phyloP scores from a whole-genome alignment of 306 rosid species.

The Castanea sativa region DNA sequence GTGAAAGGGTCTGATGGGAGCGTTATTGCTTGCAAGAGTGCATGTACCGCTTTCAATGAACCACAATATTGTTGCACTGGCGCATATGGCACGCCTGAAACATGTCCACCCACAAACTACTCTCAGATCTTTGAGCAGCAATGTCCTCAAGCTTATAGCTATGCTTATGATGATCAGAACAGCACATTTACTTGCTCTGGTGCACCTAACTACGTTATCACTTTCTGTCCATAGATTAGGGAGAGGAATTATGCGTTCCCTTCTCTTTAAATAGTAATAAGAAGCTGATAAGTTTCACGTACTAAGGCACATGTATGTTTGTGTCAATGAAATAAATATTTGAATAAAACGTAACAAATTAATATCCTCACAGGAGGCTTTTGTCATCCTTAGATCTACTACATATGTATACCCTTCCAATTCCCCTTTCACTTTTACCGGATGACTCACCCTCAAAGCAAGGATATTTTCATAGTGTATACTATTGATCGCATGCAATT shows the following conservation, averaged over 20 bases:
- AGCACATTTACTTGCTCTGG: slow-evolving; percentile 35
- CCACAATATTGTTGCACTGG: slow-evolving; percentile 44
- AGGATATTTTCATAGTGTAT: too few species aligned
- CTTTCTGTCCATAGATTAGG: slow-evolving; percentile 31
- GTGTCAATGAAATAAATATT: neutral
- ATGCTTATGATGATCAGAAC: slow-evolving; percentile 37
- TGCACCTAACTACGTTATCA: slow-evolving; percentile 32
- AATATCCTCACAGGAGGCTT: too few species aligned
- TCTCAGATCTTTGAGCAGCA: slow-evolving; percentile 33
- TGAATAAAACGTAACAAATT: too few species aligned
- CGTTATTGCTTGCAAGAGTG: slow-evolving; percentile 47
- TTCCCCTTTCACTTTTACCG: too few species aligned
- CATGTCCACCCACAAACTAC: slow-evolving; percentile 35
- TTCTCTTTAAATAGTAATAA: neutral
- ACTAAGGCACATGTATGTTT: neutral
- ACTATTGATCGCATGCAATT: too few species aligned
- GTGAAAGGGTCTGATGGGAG: slow-evolving; percentile 21
- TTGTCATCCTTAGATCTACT: too few species aligned
- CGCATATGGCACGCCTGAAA: neutral
- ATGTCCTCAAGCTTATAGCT: slow-evolving; percentile 52
- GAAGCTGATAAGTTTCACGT: neutral
- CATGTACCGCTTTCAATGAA: slow-evolving; percentile 28
- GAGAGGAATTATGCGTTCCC: neutral
- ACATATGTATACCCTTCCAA: too few species aligned
- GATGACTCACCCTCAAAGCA: too few species aligned